These are phyloP conservation scores for Royoungia palumana DNA, from an alignment of 768 basidiomycete species.

Conservation along the genomic window DNA sequence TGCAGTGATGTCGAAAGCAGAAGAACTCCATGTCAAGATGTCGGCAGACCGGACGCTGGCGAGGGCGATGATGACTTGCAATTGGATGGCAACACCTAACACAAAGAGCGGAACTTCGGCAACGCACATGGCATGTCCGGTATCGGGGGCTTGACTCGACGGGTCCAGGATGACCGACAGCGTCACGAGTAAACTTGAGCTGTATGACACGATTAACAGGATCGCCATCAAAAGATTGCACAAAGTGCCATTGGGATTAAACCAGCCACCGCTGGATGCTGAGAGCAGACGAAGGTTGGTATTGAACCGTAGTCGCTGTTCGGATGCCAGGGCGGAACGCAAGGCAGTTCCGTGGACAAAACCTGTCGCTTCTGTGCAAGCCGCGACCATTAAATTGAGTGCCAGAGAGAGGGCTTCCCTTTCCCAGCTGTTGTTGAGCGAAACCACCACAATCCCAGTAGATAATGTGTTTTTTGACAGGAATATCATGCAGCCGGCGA, in stretches of 20 bases:
- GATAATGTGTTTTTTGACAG: constrained; percentile 21
- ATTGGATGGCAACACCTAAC: constrained; percentile 21
- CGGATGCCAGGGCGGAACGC: constrained; percentile 27
- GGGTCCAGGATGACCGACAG: constrained; percentile 14
- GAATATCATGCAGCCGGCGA: constrained; percentile 22
- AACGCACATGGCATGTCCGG: constrained; percentile 15
- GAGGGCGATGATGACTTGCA: constrained; percentile 26
- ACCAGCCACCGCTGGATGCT: constrained; percentile 15
- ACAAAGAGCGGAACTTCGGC: constrained; percentile 27
- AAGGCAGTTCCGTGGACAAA: constrained; percentile 26
- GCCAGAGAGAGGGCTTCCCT: constrained; percentile 22
- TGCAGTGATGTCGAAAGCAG: constrained; percentile 29
- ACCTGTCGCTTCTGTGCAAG: constrained; percentile 31
- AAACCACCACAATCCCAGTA: constrained; percentile 21
- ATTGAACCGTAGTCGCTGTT: constrained; percentile 25
- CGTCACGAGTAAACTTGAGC: constrained; percentile 24
- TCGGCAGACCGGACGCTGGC: constrained; percentile 18
- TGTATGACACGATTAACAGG: constrained; percentile 30
- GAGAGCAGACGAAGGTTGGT: constrained; percentile 30
- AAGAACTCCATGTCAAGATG: constrained; percentile 33
- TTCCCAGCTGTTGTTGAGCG: constrained; percentile 11
- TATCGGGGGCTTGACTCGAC: constrained; percentile 7
- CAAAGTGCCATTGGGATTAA: constrained; percentile 23
- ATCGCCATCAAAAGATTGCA: constrained; percentile 24
- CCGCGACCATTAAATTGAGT: constrained; percentile 26